Conservation (phyloP, 2,329 filamentous ascomycete genomes). For the Trichothecium roseum region DNA sequence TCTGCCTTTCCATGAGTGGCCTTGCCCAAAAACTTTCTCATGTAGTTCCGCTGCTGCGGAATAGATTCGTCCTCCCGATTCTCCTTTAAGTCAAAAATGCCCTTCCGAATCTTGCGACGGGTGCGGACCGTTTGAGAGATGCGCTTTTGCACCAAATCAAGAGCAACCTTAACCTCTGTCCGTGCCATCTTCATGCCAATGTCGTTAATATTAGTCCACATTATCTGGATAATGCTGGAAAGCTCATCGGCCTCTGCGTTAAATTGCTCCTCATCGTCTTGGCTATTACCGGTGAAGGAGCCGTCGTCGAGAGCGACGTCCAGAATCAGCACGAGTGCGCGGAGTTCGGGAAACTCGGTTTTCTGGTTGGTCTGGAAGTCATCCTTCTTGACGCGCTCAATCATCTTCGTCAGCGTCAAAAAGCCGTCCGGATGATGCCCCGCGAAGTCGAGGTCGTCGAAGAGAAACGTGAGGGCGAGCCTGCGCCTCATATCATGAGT, state of each 20-base stretch:
- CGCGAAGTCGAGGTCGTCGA: conserved; percentile 35
- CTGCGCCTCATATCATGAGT: conserved; percentile 53
- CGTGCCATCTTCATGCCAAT: conserved; percentile 61
- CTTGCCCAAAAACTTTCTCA: conserved; percentile 34
- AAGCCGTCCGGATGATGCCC: conserved; percentile 27
- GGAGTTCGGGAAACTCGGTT: conserved; percentile 61
- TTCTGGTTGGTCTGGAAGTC: conserved; percentile 41
- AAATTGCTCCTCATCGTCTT: conserved; percentile 38
- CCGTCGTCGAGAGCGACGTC: conserved; percentile 66
- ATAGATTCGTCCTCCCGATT: conserved; percentile 24
- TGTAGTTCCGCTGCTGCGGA: conserved; percentile 36
- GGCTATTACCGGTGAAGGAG: conserved; percentile 14
- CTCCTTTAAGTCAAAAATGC: conserved; percentile 31
- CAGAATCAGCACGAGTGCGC: conserved; percentile 55
- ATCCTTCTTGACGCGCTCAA: conserved; percentile 31
- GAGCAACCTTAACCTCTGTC: conserved; percentile 64
- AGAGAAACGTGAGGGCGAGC: conserved; percentile 55
- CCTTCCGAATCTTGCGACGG: conserved; percentile 41
- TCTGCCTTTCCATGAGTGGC: not conserved
- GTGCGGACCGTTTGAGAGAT: conserved; percentile 63
- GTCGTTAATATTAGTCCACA: conserved; percentile 58
- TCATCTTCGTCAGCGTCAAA: conserved; percentile 32
- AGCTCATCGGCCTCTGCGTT: conserved; percentile 63
- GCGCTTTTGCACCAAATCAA: conserved; percentile 67
- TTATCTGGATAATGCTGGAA: conserved; percentile 43